Evolutionary conservation across 768 basidiomycete species (phyloP), one percentile per base, ranked within the genome.

Genomic region (Sutorius australiensis): DNA sequence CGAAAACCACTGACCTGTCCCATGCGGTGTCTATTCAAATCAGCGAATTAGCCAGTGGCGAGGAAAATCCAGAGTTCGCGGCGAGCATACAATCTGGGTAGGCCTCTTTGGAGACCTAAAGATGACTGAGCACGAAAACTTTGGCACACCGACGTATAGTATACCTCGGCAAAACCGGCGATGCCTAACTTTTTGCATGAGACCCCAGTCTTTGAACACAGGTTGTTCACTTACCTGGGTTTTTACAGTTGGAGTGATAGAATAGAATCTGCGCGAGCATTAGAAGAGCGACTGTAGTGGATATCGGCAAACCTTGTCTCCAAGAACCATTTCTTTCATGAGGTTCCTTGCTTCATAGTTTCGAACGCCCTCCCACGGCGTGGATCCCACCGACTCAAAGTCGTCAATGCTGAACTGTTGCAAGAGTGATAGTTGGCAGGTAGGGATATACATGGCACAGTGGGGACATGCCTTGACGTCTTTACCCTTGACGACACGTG

Each of bases 191-290:
- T 51, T 50, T 30, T 42, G 33, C 9, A 30, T 61, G 49, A 62
- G 50, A 48, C 16, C 51, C 46, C 51, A 45, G 27, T 5, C 17
- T 0, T 38, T n/a, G 44, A 5, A 21, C 21, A 46, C n/a, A 16
- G 10, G 4, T 36, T 24, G 11, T 37, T 43, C 39, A 50, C 76
- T 50, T 50, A 87, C 89, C 89, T 65, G 90, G 90, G 46, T 62
- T 80, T 72, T 89, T 92, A 71, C 87, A 90, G 63, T 89, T 94
- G 7, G 89, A 92, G 61, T 92, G 89, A 66, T 93, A 93, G 68
- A 93, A 92, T 41, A 92, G 68, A 41, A 89, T 84, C 89, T 91
- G 13, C 36, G 47, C 28, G n/a, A 49, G n/a, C 32, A 42, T 49
- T 43, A 51, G 31, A 24, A 40, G 13, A 16, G 32, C 44, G 24